Evolutionary conservation across 768 basidiomycete genomes (phyloP).

Genomic region (Suillus alpinus): DNA sequence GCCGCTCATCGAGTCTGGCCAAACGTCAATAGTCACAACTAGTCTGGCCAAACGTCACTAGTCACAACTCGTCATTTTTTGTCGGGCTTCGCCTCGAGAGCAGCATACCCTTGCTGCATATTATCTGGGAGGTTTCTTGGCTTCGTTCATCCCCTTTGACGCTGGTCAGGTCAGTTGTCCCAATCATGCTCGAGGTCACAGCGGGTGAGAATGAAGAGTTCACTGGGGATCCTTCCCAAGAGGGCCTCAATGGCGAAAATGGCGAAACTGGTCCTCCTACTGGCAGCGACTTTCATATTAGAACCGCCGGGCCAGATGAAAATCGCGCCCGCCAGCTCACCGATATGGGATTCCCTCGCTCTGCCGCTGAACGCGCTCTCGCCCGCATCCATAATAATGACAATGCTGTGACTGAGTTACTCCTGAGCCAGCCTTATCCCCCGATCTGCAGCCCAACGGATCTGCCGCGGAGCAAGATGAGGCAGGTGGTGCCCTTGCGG

Average conservation of each 20-base stretch:
- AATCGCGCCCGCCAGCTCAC: constrained; percentile 75
- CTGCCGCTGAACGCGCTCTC: constrained; percentile 81
- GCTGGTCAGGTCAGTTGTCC: constrained; percentile 73
- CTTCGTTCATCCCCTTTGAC: constrained; percentile 70
- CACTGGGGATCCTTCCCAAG: constrained; percentile 42
- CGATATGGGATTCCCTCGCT: constrained; percentile 97
- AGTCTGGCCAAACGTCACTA: too few species aligned
- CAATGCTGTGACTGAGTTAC: constrained; percentile 80
- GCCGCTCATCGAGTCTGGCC: constrained; percentile 79
- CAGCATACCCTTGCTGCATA: constrained; percentile 62
- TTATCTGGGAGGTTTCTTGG: constrained; percentile 85
- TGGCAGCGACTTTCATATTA: constrained; percentile 32
- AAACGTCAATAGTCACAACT: constrained; percentile 69
- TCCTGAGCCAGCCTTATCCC: constrained; percentile 82
- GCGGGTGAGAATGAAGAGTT: constrained; percentile 78
- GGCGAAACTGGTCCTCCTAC: constrained; percentile 27
- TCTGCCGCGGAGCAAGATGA: constrained; percentile 17
- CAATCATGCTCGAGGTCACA: constrained; percentile 75
- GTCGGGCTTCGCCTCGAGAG: constrained; percentile 72
- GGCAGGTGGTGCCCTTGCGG: constrained; percentile 28
- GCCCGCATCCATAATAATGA: constrained; percentile 85
- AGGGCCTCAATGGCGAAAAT: constrained; percentile 30
- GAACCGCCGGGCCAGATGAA: constrained; percentile 62
- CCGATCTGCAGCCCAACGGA: constrained; percentile 49
- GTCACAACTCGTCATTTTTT: constrained; percentile 87